A percentile compares a stretch with the other conserved stretches of the same genome.
Conservation (phyloP, 139 green algal genomes). For the Gonium pectorale region DNA sequence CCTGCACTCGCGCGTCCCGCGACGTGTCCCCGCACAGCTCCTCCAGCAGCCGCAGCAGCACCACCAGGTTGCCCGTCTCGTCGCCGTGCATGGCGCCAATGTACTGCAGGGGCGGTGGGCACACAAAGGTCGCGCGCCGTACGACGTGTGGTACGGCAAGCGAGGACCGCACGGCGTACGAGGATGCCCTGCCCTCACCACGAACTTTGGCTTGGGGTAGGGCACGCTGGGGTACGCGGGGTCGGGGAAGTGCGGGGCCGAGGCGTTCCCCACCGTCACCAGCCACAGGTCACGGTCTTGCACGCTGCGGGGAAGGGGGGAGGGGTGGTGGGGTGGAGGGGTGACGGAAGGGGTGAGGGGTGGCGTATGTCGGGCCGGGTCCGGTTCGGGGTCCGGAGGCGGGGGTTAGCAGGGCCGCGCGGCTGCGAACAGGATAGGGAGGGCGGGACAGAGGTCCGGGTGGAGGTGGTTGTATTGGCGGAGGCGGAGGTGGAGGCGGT, state of each 20-base stretch:
- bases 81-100: slow-evolving; percentile 42
- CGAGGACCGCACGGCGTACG: not conserved
- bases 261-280: not conserved
- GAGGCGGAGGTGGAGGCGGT: too few species aligned
- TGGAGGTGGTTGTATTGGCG: too few species aligned
- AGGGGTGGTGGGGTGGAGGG: too few species aligned
- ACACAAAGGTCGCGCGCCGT: not conserved
- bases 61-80: slow-evolving; percentile 13
- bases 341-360: too few species aligned
- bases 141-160: not conserved
- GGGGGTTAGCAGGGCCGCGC: too few species aligned
- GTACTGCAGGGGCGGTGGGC: not conserved
- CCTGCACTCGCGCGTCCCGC: not conserved
- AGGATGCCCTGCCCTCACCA: slow-evolving; percentile 8
- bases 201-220: slow-evolving; percentile 26
- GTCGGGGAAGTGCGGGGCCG: not conserved
- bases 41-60: slow-evolving; percentile 6
- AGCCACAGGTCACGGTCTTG: slow-evolving; percentile 7
- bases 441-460: too few species aligned
- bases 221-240: not conserved
- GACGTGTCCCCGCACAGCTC: not conserved
- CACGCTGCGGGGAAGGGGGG: not conserved
- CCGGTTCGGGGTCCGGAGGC: too few species aligned
- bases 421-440: too few species aligned
- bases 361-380: too few species aligned